These are phyloP conservation scores for Auricularia sp. DNA, from an alignment of 768 basidiomycete species.

Conservation along the genomic window DNA sequence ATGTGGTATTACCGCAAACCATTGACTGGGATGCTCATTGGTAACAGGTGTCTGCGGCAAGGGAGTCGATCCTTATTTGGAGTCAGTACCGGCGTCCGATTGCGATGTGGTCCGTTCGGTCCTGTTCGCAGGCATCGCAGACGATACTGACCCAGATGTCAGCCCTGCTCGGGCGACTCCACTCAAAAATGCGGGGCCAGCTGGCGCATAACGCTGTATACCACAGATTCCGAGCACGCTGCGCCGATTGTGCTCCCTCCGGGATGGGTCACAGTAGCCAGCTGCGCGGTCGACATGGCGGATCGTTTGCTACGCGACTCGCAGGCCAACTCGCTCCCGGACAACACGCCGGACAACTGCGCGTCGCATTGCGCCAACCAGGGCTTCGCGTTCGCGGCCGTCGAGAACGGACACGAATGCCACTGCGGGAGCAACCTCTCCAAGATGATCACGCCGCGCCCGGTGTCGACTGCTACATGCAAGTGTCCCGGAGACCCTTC, in stretches of 20 bases:
- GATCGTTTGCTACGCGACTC: background rate
- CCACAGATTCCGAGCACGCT: background rate
- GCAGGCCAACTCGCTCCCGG: background rate
- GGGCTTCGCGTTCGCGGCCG: background rate
- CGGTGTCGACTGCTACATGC: background rate
- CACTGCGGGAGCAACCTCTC: background rate
- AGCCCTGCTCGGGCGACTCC: background rate
- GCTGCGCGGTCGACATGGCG: background rate
- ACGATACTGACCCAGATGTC: background rate
- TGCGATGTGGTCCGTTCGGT: conserved; percentile 14
- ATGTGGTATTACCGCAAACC: conserved; percentile 8
- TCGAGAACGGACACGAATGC: background rate
- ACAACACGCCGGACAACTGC: background rate
- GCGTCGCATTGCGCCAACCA: background rate
- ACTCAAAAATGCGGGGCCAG: background rate
- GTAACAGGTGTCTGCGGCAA: background rate
- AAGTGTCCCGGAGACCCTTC: background rate
- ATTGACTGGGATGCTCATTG: too few species aligned
- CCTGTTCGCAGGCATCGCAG: conserved; percentile 6
- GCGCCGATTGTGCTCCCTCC: background rate
- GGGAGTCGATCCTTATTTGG: background rate
- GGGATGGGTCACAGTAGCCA: background rate
- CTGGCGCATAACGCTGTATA: background rate
- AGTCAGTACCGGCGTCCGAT: background rate
- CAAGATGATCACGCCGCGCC: background rate